Conservation (phyloP, 441 rosid species). For the Pelargonium cotyledonis region DNA sequence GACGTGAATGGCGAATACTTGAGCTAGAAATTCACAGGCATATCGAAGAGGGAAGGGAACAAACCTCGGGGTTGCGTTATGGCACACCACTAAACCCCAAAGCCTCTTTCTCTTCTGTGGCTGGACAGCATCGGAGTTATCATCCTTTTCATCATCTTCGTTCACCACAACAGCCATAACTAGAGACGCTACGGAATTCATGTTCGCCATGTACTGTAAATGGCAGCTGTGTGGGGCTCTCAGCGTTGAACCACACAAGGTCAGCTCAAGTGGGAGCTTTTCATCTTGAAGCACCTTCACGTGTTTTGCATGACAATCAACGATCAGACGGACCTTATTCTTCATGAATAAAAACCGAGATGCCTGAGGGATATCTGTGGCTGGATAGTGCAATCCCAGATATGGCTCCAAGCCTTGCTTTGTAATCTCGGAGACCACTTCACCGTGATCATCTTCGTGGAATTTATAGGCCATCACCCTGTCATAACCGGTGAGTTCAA, state of each 20-base stretch:
- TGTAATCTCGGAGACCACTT: conserved; percentile 60
- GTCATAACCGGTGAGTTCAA: conserved; percentile 69
- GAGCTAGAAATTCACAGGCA: conserved; percentile 78
- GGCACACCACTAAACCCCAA: conserved; percentile 93
- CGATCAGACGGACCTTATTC: conserved; percentile 80
- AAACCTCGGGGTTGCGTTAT: conserved; percentile 61
- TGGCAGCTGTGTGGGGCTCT: conserved; percentile 87
- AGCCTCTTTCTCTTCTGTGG: conserved; percentile 43
- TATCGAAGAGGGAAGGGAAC: conserved; percentile 75
- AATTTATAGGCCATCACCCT: conserved; percentile 80
- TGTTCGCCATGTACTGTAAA: conserved; percentile 71
- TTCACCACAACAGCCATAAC: conserved; percentile 73
- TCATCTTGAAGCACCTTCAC: conserved; percentile 67
- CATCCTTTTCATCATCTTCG: conserved; percentile 44
- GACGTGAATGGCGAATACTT: conserved; percentile 64
- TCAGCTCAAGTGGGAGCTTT: conserved; percentile 50
- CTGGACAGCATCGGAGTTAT: conserved; percentile 26
- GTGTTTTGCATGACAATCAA: conserved; percentile 54
- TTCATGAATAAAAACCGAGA: conserved; percentile 74
- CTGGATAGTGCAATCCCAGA: conserved; percentile 75
- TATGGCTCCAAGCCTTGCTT: conserved; percentile 56
- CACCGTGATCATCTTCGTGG: conserved; percentile 89
- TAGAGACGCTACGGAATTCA: conserved; percentile 78
- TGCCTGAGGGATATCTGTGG: conserved; percentile 88
- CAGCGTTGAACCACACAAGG: conserved; percentile 67